Base-by-base conservation (phyloP, 768 basidiomycete genomes). In the Collybia sordida region DNA sequence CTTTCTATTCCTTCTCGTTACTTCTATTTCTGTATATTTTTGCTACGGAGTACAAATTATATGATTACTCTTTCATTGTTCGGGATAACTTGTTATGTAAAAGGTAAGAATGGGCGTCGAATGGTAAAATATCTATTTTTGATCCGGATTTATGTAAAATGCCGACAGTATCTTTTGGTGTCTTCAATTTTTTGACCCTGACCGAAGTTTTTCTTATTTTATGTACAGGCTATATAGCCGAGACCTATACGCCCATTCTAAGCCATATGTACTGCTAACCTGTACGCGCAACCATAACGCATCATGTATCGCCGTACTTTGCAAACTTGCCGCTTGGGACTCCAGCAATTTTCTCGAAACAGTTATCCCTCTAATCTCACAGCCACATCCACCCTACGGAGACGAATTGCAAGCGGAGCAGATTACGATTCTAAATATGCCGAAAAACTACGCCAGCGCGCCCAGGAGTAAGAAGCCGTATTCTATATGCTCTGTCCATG, bases 381-480 rank as follows among this genome's bases (percentile, higher is more conserved):
- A 31, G 11, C 3, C 11, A 11, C 31, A 31, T 31, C 3, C 14
- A 14, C 9, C 14, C 9, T 31, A 22, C 46, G 11, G 51, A 55
- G n/a, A 7, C 28, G 18, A 28, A 47, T 56, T 19, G 39, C 53
- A 37, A 57, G 44, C 24, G 21, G 12, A 44, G 34, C 24, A 17
- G 47, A 58, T 50, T 72, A 75, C 47, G 67, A 72, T 53, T 60
- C 70, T 24, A 86, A 80, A 60, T 93, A 94, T 61, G 78, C 82
- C 12, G 80, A 86, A 51, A 89, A 88, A 61, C 67, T 95, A 31
- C 79, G 74, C 39, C 71, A 75, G 58, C 78, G 72, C 58, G 84
- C 89, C 36, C 68, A 80, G 44, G 60, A 66, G 70, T 70, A 62
- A 70, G 69, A 49, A 49, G 34, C 41, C 42, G 44, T 40, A 42